Conservation (phyloP, 1,139 yeast genomes). For the Suhomyces bribrorum region DNA sequence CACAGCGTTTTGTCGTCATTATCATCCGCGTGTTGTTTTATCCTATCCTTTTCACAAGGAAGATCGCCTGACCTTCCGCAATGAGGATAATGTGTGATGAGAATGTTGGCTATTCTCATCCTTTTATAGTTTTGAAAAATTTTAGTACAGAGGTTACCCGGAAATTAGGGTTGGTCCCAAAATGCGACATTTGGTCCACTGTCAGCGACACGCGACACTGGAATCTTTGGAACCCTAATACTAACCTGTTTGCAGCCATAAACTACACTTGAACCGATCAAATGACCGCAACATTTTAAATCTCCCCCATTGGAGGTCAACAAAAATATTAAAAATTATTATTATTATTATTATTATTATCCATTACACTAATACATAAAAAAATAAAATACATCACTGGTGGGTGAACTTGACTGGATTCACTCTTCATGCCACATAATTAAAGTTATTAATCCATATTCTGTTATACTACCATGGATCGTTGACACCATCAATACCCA, state of each 20-base stretch:
- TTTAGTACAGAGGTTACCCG: conserved; percentile 7
- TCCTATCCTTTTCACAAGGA: conserved; percentile 12
- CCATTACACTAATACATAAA: too few relatives aligned
- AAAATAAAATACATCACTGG: too few relatives aligned
- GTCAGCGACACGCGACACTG: neutral
- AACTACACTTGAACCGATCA: too few relatives aligned
- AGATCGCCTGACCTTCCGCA: conserved; percentile 19
- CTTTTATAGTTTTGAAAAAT: conserved; percentile 11
- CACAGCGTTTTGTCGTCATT: conserved; percentile 53
- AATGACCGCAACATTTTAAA: too few relatives aligned
- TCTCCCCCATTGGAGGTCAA: too few relatives aligned
- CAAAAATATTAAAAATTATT: neutral
- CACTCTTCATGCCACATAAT: too few relatives aligned
- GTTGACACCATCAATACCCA: conserved; percentile 12
- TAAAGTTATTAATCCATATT: too few relatives aligned
- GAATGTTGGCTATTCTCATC: neutral
- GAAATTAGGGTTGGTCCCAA: conserved; percentile 1
- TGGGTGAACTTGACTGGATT: too few relatives aligned
- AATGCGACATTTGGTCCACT: too few relatives aligned
- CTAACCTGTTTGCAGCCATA: too few relatives aligned
- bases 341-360: too few relatives aligned
- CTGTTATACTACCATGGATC: conserved; percentile 7
- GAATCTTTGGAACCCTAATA: too few relatives aligned
- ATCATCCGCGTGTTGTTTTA: conserved; percentile 11
- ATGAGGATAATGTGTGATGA: neutral